A percentile compares a stretch with the other conserved stretches of the same genome.
These are phyloP conservation scores for Salvia rosmarinus DNA, from an alignment of 257 asterid genomes.

Conservation along the genomic window DNA sequence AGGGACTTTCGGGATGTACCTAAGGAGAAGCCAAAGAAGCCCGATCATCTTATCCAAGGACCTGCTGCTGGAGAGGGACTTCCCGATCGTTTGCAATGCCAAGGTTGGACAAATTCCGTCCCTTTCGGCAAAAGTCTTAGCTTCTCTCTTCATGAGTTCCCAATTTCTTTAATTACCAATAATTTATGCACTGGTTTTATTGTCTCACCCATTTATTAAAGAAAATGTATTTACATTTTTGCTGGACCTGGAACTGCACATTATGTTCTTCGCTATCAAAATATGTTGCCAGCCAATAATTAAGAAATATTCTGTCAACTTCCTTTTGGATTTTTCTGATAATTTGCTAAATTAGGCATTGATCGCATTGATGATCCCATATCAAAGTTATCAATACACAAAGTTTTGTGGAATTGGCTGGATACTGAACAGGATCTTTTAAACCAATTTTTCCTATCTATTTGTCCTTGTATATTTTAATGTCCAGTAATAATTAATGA, in stretches of 20 bases:
- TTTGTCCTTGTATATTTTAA: background rate
- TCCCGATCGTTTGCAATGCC: conserved; percentile 82
- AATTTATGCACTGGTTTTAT: background rate
- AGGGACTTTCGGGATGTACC: conserved; percentile 38
- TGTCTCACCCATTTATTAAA: background rate
- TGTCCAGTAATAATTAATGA: background rate
- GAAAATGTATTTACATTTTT: background rate
- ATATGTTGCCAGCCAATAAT: background rate
- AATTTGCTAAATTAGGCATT: background rate
- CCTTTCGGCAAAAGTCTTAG: background rate
- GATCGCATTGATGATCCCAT: conserved; percentile 11
- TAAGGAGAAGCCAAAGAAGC: conserved; percentile 53
- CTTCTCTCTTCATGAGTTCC: conserved; percentile 1
- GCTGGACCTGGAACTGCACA: background rate
- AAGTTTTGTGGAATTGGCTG: conserved; percentile 9
- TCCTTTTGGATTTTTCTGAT: background rate
- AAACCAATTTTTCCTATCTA: background rate
- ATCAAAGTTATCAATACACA: background rate
- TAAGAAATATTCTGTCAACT: conserved; percentile 12
- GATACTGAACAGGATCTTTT: background rate
- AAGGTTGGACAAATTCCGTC: conserved; percentile 46
- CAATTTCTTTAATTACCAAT: background rate
- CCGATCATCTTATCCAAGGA: conserved; percentile 73
- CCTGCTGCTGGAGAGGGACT: conserved; percentile 87
- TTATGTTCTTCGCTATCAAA: background rate